Percentiles rank a stretch among this genome's conserved stretches.
phyloP scores from a whole-genome alignment of 2,329 filamentous ascomycete species.

The Pseudocercospora eumusae region DNA sequence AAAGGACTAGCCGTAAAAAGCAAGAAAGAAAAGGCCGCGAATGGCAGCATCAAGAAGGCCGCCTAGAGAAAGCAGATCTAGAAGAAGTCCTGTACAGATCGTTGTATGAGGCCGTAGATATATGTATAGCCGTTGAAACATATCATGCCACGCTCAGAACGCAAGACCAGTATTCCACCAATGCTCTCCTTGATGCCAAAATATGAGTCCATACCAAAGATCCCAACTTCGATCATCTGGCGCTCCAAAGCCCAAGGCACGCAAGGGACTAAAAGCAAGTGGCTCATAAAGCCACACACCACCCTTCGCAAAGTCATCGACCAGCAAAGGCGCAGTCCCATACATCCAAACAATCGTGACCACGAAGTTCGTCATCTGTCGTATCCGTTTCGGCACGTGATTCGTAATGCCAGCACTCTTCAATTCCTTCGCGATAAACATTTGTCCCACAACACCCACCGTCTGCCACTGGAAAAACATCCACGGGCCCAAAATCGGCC shows the following conservation, averaged over 20 bases:
- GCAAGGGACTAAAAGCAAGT: constrained; percentile 71
- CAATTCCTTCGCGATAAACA: constrained; percentile 38
- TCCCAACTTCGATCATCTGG: constrained; percentile 67
- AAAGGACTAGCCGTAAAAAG: constrained; percentile 27
- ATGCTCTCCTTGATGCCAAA: constrained; percentile 60
- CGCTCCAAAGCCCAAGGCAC: constrained; percentile 65
- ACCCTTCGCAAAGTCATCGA: constrained; percentile 72
- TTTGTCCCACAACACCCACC: constrained; percentile 65
- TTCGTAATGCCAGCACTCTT: constrained; percentile 37
- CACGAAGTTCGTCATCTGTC: constrained; percentile 60
- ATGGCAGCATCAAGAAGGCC: constrained; percentile 26
- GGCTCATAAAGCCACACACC: constrained; percentile 82
- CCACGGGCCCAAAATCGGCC: constrained; percentile 55
- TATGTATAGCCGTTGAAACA: constrained; percentile 7
- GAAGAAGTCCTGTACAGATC: constrained; percentile 1
- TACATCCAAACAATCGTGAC: constrained; percentile 69
- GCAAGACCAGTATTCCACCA: constrained; percentile 65
- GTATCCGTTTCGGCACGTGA: constrained; percentile 49
- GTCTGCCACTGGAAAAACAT: constrained; percentile 73
- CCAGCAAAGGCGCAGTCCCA: constrained; percentile 63
- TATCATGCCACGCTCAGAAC: constrained; percentile 35
- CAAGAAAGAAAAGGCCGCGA: constrained; percentile 19
- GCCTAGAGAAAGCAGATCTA: constrained; percentile 11
- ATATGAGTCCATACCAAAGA: constrained; percentile 59
- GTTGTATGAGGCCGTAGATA: constrained; percentile 8